These are phyloP conservation scores for Omphalea diandra DNA, from an alignment of 441 rosid genomes.

Conservation along the genomic window DNA sequence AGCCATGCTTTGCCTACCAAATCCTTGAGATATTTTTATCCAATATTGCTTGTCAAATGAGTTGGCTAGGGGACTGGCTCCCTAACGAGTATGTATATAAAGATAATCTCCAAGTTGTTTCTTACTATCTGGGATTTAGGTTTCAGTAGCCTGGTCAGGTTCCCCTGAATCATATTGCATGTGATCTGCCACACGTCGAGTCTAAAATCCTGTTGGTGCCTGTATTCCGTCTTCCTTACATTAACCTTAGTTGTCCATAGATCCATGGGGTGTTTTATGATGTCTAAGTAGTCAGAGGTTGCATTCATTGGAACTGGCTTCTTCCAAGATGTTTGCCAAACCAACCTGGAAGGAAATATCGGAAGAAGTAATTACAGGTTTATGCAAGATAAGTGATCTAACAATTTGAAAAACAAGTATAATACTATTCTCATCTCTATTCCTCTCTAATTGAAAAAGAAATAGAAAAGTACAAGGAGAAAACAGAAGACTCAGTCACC, in stretches of 20 bases:
- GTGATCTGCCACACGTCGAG: constrained; percentile 88
- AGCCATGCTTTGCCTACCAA: no score
- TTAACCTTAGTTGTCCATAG: constrained; percentile 79
- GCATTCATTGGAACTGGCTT: constrained; percentile 92
- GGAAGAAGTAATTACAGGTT: background rate
- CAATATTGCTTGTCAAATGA: no score
- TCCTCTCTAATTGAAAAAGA: no score
- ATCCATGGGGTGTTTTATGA: constrained; percentile 82
- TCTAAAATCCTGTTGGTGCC: constrained; percentile 64
- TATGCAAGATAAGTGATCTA: background rate
- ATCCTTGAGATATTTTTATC: no score
- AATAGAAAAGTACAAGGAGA: background rate
- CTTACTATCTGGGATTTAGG: no score
- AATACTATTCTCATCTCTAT: no score
- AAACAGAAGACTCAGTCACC: background rate
- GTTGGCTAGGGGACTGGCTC: no score
- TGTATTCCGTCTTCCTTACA: constrained; percentile 89
- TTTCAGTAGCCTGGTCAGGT: no score
- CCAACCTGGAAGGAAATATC: constrained; percentile 59
- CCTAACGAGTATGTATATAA: no score
- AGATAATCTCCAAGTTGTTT: no score
- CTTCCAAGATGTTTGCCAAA: constrained; percentile 77
- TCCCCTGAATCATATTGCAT: no score
- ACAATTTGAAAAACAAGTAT: no score
- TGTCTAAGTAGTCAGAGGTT: constrained; percentile 83